These are phyloP conservation scores for Protostelium mycophagum DNA, from an alignment of 78 protist genomes.

Conservation along the genomic window DNA sequence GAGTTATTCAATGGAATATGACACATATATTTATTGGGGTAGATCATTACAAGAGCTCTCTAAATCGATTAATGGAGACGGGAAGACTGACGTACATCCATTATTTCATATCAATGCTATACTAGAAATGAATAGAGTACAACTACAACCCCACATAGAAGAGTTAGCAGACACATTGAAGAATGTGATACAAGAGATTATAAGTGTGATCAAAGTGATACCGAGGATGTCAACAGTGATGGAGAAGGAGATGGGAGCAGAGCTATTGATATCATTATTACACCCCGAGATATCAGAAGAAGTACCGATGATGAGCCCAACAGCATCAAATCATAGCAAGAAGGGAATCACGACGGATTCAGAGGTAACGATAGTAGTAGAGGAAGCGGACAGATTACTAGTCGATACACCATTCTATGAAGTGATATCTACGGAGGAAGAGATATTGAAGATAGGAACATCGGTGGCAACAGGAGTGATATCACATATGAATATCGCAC, in stretches of 20 bases:
- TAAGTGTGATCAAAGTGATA: slow-evolving; percentile 13
- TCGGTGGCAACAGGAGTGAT: not conserved
- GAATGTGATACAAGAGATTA: slow-evolving; percentile 21
- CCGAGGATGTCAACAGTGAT: slow-evolving; percentile 18
- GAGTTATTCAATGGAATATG: too few species aligned
- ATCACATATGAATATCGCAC: not conserved
- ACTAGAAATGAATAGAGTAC: slow-evolving; percentile 15
- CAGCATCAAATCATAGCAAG: not conserved
- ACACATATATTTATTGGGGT: too few species aligned
- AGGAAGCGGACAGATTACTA: not conserved
- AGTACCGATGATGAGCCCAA: too few species aligned
- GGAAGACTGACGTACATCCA: slow-evolving; percentile 19
- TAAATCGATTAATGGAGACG: slow-evolving; percentile 21
- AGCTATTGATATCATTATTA: not conserved
- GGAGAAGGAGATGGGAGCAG: not conserved
- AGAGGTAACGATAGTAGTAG: not conserved
- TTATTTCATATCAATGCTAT: slow-evolving; percentile 18
- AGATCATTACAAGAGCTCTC: slow-evolving; percentile 29
- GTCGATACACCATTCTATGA: slow-evolving; percentile 11
- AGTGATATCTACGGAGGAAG: slow-evolving; percentile 14
- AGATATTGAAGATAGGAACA: not conserved
- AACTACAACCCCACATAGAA: slow-evolving; percentile 36
- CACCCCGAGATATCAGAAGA: not conserved
- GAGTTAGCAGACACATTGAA: slow-evolving; percentile 28
- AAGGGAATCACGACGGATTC: not conserved